Base-by-base conservation (phyloP, 441 rosid species). In the Adansonia grandidieri region DNA sequence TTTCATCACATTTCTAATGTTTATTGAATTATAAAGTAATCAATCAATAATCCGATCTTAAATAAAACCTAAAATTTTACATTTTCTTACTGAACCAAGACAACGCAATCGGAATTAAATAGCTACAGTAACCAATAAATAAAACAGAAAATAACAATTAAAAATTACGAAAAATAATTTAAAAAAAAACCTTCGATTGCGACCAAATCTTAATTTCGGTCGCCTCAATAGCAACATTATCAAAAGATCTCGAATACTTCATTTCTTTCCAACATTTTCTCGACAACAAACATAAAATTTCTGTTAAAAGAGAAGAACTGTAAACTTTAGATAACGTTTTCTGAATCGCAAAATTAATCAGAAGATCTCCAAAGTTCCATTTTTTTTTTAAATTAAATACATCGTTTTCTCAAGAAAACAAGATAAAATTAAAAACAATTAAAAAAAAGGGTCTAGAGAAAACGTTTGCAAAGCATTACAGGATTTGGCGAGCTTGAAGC, bases 401-500 rank as follows among this genome's bases (percentile, higher is more conserved):
- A 10, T 37, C n/a, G 28, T 37, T 70, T 48, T 22, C 44, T 73
- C 40, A 20, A 45, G 24, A 58, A 44, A 66, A 71, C 45, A 22
- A 47, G 22, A 14, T 15, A 32, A 24, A 24, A 15, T 24, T 62
- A 1, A 28, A 58, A 20, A 58, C 62, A 57, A 10, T 50, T 17
- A 1, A 0, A 5, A 6, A 56, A 57, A 20, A 0, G 0, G 1
- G 48, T 8, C 3, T 7, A 58, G 14, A 58, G 75, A 32, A 7
- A 74, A 58, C 53, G 51, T 32, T 9, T 32, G 24, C 68, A 75
- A 74, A 54, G 11, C 77, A 58, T n/a, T 89, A 96, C 98, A 96
- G 24, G 94, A 88, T 93, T 96, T 96, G 82, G 96, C 96, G 74
- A 94, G 98, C 80, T 94, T 96, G 87, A 83, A 94, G 76, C 84